A percentile compares a stretch with the other conserved stretches of the same genome.
These are phyloP conservation scores for Heritiera fomes DNA, from an alignment of 345 rosid genomes.

Conservation along the genomic window DNA sequence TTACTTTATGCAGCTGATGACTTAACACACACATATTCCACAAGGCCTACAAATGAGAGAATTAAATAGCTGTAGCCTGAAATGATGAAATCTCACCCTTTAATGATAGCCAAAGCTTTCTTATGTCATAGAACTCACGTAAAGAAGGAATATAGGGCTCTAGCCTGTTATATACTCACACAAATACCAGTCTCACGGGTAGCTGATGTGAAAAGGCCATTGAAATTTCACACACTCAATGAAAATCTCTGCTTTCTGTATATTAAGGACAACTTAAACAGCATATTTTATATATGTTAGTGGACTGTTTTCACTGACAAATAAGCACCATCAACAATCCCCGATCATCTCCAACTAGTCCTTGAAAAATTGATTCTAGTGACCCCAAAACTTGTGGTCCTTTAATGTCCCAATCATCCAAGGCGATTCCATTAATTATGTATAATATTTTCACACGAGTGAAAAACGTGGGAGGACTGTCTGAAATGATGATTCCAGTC, in stretches of 20 bases:
- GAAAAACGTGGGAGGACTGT: neutral
- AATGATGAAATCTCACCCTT: conserved; percentile 9
- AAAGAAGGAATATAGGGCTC: conserved; percentile 34
- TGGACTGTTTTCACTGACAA: conserved; percentile 39
- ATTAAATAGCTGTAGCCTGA: neutral
- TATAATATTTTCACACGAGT: neutral
- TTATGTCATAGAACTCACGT: conserved; percentile 26
- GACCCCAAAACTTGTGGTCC: neutral
- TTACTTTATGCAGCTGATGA: neutral
- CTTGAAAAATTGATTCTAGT: conserved; percentile 1
- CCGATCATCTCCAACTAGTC: neutral
- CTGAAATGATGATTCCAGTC: too few relatives aligned
- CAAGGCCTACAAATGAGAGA: neutral
- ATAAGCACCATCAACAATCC: neutral
- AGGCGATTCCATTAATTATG: neutral
- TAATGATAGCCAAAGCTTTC: conserved; percentile 20
- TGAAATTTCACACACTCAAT: neutral
- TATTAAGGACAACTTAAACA: neutral
- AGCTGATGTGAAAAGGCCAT: conserved; percentile 34
- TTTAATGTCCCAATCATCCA: neutral
- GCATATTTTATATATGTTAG: neutral
- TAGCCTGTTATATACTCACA: conserved; percentile 3
- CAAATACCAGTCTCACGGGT: conserved; percentile 15
- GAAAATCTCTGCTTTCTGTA: neutral
- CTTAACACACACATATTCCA: neutral